A percentile compares a stretch with the other conserved stretches of the same genome.
Evolutionary conservation across 305 asterid genomes (phyloP).

Genomic region (Lippia alba): DNA sequence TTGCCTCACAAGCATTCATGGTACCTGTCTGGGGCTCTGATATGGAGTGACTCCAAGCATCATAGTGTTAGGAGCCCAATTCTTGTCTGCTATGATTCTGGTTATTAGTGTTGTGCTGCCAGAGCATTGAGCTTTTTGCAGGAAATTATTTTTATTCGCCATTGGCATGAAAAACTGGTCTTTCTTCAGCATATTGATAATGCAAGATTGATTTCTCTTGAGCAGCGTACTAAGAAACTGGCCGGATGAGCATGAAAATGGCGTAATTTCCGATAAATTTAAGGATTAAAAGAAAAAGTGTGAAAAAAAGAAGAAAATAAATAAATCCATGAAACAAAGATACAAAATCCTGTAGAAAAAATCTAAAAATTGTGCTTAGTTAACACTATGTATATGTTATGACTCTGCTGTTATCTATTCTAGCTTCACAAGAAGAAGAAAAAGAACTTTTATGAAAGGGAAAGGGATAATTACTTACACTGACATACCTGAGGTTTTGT

Average conservation of each 20-base stretch:
- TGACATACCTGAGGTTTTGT: no score
- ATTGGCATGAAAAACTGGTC: constrained; percentile 3
- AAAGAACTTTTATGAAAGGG: no score
- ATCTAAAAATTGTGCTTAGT: not conserved
- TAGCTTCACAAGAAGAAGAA: not conserved
- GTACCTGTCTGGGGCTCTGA: constrained; percentile 56
- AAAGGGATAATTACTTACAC: no score
- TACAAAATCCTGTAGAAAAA: not conserved
- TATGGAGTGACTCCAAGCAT: constrained; percentile 61
- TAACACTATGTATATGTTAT: not conserved
- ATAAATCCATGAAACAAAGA: not conserved
- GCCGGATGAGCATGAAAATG: not conserved
- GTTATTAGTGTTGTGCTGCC: not conserved
- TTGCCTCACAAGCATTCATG: constrained; percentile 29
- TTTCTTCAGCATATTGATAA: no score
- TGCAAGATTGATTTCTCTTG: no score
- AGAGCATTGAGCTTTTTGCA: not conserved
- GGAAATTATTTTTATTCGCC: not conserved
- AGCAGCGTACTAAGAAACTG: no score
- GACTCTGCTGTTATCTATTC: not conserved
- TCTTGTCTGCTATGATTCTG: constrained; percentile 44
- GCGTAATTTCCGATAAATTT: no score
- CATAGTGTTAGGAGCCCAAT: constrained; percentile 72
- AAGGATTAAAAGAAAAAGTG: no score
- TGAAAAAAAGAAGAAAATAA: not conserved